phyloP scores from a whole-genome alignment of 2,329 filamentous ascomycete genomes.

The Neoscytalidium dimidiatum region DNA sequence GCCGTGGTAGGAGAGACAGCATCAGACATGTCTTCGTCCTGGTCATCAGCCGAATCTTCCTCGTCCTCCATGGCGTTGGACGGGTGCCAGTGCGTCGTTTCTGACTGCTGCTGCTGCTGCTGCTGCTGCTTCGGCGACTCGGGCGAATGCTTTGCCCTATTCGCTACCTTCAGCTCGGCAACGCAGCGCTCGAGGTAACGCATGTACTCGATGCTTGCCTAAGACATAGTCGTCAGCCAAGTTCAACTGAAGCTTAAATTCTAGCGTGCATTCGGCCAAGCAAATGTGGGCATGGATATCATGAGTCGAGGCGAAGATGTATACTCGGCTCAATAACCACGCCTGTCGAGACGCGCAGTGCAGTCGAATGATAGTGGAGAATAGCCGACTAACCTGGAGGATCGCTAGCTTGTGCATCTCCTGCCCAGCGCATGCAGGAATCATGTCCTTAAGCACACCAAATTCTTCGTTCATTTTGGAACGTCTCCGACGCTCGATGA shows the following conservation, averaged over 20 bases:
- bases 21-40: conserved; percentile 49
- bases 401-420: conserved; percentile 99
- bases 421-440: conserved; percentile 86
- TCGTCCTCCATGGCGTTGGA: conserved; percentile 37
- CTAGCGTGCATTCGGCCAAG: background rate
- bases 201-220: conserved; percentile 97
- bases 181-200: conserved; percentile 92
- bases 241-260: background rate
- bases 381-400: conserved; percentile 65
- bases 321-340: background rate
- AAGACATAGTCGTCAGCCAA: conserved; percentile 2
- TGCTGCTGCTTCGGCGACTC: background rate
- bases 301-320: background rate
- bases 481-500: conserved; percentile 85
- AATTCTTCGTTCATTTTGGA: conserved; percentile 99
- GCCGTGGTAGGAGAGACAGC: conserved; percentile 30
- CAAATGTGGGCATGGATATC: background rate
- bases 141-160: background rate
- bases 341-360: background rate
- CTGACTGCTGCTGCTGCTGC: conserved; percentile 22
- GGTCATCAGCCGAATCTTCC: conserved; percentile 37
- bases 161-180: conserved; percentile 64
- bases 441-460: conserved; percentile 88
- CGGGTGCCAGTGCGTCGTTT: conserved; percentile 4
- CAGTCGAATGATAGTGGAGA: background rate